A percentile compares a stretch with the other conserved stretches of the same genome.
Evolutionary conservation across 148 eudicot species (phyloP).

Genomic region (Polygonum maritimum): DNA sequence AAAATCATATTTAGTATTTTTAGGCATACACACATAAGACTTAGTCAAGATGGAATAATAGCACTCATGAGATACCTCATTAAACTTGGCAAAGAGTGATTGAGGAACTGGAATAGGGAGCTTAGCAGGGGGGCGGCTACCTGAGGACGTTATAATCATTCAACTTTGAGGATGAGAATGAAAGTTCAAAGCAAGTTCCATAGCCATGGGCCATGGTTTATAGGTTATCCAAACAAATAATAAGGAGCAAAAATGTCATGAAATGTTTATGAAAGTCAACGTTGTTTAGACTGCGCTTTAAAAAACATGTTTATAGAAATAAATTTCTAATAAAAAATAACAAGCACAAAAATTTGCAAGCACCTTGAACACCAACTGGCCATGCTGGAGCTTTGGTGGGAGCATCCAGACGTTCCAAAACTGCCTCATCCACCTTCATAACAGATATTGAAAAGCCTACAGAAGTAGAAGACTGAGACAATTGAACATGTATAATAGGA

Average conservation of each 20-base stretch:
- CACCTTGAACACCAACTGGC: slow-evolving; percentile 93
- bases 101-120: slow-evolving; percentile 81
- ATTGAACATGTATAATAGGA: slow-evolving; percentile 9
- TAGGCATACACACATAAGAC: neutral
- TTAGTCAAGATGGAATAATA: neutral
- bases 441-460: slow-evolving; percentile 85
- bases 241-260: neutral
- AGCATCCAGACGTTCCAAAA: slow-evolving; percentile 68
- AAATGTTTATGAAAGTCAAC: neutral
- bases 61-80: slow-evolving; percentile 40
- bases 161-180: slow-evolving; percentile 9
- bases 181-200: neutral
- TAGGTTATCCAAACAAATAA: neutral
- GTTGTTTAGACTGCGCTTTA: neutral
- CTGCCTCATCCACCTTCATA: slow-evolving; percentile 75
- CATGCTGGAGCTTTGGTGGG: slow-evolving; percentile 88
- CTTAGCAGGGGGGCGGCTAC: slow-evolving; percentile 79
- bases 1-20: neutral
- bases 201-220: neutral
- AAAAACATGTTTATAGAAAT: neutral
- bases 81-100: slow-evolving; percentile 31
- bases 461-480: slow-evolving; percentile 14
- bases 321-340: neutral
- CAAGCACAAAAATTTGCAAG: slow-evolving; percentile 15
- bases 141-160: slow-evolving; percentile 30